Percentiles rank a stretch among this genome's conserved stretches.
These are phyloP conservation scores for Holtermannia corniformis DNA, from an alignment of 768 basidiomycete genomes.

Conservation along the genomic window DNA sequence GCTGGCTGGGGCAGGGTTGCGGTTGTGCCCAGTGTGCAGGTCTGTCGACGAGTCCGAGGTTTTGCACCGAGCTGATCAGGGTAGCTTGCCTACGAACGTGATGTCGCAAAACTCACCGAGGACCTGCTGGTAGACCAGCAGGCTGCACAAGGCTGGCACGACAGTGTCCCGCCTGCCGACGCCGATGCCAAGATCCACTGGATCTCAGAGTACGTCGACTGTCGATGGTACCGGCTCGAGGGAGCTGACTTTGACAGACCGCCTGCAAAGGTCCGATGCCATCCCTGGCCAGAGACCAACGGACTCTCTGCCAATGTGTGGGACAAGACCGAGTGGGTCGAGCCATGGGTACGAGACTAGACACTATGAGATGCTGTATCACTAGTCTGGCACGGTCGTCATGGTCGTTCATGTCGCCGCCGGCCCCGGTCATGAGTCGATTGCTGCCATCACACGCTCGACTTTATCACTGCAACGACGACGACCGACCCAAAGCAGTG, in stretches of 20 bases:
- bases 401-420: too few relatives aligned
- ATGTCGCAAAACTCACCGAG: constrained; percentile 24
- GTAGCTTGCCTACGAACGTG: constrained; percentile 35
- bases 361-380: too few relatives aligned
- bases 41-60: constrained; percentile 12
- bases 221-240: not conserved
- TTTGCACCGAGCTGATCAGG: not conserved
- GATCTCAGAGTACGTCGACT: constrained; percentile 16
- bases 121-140: constrained; percentile 17
- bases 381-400: too few relatives aligned
- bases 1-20: constrained; percentile 32
- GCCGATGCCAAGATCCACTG: constrained; percentile 14
- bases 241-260: constrained; percentile 17
- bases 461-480: too few relatives aligned
- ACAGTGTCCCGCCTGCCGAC: constrained; percentile 25
- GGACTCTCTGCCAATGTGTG: constrained; percentile 38
- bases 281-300: constrained; percentile 38
- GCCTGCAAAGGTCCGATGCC: constrained; percentile 36
- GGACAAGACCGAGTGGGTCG: constrained; percentile 33
- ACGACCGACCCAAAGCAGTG: too few relatives aligned
- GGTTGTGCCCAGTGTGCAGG: constrained; percentile 40
- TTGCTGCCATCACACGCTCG: too few relatives aligned
- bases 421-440: too few relatives aligned
- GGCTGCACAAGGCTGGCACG: constrained; percentile 24
- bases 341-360: too few relatives aligned